Conservation (phyloP, 805 yeast genomes). For the Tetrapisispora namnaoensis region DNA sequence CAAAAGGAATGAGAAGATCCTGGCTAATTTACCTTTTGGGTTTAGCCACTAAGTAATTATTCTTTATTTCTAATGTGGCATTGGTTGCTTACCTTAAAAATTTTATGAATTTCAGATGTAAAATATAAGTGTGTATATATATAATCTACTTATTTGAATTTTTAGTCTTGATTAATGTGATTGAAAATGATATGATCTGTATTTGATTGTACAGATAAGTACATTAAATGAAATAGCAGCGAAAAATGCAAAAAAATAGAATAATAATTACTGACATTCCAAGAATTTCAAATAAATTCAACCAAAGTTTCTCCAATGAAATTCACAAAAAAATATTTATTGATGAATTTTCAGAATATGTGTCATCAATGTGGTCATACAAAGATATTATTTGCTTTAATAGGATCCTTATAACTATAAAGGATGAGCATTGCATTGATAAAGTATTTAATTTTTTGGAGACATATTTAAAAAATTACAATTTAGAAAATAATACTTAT, state of each 20-base stretch:
- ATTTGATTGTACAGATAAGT: too few relatives aligned
- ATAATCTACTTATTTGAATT: too few relatives aligned
- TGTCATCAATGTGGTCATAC: slow-evolving; percentile 20
- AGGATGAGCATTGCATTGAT: slow-evolving; percentile 17
- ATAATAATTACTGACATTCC: slow-evolving; percentile 27
- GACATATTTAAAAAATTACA: background rate
- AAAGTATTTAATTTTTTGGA: slow-evolving; percentile 16
- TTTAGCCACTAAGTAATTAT: too few relatives aligned
- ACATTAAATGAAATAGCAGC: background rate
- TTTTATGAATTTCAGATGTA: too few relatives aligned
- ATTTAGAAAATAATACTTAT: background rate
- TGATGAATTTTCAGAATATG: slow-evolving; percentile 15
- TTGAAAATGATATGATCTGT: too few relatives aligned
- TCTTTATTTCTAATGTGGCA: too few relatives aligned
- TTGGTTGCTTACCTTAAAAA: too few relatives aligned
- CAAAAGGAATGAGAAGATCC: too few relatives aligned
- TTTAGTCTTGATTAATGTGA: too few relatives aligned
- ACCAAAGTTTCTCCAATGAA: slow-evolving; percentile 10
- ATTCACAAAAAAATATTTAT: slow-evolving; percentile 17
- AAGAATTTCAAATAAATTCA: slow-evolving; percentile 3
- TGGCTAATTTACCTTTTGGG: too few relatives aligned
- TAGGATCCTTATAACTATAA: slow-evolving; percentile 34
- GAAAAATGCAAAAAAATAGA: slow-evolving; percentile 14
- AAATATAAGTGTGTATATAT: too few relatives aligned
- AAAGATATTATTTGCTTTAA: slow-evolving; percentile 34